Evolutionary conservation across 2,329 filamentous ascomycete genomes (phyloP).

Genomic region (Ceratocystis smalleyi): DNA sequence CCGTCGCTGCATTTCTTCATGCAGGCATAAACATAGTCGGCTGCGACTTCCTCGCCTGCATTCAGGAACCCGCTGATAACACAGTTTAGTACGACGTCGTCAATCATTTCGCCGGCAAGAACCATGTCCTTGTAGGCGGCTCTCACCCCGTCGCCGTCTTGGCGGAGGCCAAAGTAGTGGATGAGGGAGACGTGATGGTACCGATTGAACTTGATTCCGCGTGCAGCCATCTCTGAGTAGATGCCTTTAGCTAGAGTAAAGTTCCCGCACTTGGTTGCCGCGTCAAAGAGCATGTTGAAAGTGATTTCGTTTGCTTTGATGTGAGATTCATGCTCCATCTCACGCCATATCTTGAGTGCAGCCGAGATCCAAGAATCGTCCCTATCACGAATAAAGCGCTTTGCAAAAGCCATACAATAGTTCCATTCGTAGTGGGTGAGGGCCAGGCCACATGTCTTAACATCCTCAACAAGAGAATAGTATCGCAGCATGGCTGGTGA

Average conservation of each 20-base stretch:
- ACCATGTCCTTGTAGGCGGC: conserved; percentile 70
- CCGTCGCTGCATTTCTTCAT: conserved; percentile 53
- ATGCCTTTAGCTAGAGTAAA: conserved; percentile 73
- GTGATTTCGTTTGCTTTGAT: conserved; percentile 59
- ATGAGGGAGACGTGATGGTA: conserved; percentile 72
- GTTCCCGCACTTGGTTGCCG: conserved; percentile 72
- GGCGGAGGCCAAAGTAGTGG: conserved; percentile 62
- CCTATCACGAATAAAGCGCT: conserved; percentile 44
- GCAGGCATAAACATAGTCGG: conserved; percentile 63
- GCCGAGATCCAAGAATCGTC: conserved; percentile 23
- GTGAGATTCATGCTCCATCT: conserved; percentile 66
- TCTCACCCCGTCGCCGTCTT: conserved; percentile 58
- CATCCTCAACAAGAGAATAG: conserved; percentile 68
- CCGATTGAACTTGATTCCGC: conserved; percentile 55
- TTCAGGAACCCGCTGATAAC: conserved; percentile 66
- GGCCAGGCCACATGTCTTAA: conserved; percentile 56
- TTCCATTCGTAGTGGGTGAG: conserved; percentile 64
- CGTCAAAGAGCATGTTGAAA: conserved; percentile 84
- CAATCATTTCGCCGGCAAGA: conserved; percentile 71
- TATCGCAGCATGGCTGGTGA: conserved; percentile 60
- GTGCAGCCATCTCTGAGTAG: conserved; percentile 60
- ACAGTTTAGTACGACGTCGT: conserved; percentile 73
- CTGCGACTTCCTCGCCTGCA: conserved; percentile 59
- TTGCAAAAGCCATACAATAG: conserved; percentile 63
- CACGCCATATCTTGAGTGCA: conserved; percentile 64